Conservation (phyloP, 164 flowering plant species). For the Nymphaea thermarum region DNA sequence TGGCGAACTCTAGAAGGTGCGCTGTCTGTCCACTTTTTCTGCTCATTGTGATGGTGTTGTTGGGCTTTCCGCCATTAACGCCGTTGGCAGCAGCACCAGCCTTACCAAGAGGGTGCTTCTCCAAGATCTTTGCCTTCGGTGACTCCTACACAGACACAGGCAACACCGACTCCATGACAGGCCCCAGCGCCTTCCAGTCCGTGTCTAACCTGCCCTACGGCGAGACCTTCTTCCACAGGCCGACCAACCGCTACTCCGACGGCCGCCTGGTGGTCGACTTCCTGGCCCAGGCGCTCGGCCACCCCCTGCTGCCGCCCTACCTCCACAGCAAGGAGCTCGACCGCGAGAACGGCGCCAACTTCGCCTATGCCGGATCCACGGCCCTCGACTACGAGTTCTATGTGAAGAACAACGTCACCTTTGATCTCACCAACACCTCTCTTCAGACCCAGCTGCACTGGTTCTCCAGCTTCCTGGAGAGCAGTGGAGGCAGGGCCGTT, state of each 20-base stretch:
- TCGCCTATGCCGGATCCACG: constrained; percentile 65
- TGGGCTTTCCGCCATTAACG: not conserved
- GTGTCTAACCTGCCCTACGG: constrained; percentile 35
- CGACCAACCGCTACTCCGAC: constrained; percentile 40
- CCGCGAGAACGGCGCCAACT: constrained; percentile 43
- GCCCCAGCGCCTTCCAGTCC: constrained; percentile 18
- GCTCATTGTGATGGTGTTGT: not conserved
- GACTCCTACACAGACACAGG: constrained; percentile 77
- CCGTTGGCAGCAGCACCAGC: constrained; percentile 1
- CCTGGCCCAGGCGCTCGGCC: constrained; percentile 29
- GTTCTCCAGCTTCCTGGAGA: constrained; percentile 40
- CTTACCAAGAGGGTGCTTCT: constrained; percentile 12
- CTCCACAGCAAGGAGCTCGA: constrained; percentile 8
- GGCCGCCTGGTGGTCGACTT: constrained; percentile 62
- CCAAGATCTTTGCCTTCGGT: constrained; percentile 57
- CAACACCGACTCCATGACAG: constrained; percentile 27
- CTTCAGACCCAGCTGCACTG: constrained; percentile 48
- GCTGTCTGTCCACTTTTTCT: not conserved
- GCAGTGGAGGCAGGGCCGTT: not conserved
- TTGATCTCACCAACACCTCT: constrained; percentile 50
- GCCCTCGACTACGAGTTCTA: constrained; percentile 30
- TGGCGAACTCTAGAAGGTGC: not conserved
- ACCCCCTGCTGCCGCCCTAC: constrained; percentile 47
- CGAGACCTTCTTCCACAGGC: constrained; percentile 20
- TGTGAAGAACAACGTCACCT: constrained; percentile 18